phyloP scores from a whole-genome alignment of 805 yeast genomes.

The Cyberlindnera euphorbiae region DNA sequence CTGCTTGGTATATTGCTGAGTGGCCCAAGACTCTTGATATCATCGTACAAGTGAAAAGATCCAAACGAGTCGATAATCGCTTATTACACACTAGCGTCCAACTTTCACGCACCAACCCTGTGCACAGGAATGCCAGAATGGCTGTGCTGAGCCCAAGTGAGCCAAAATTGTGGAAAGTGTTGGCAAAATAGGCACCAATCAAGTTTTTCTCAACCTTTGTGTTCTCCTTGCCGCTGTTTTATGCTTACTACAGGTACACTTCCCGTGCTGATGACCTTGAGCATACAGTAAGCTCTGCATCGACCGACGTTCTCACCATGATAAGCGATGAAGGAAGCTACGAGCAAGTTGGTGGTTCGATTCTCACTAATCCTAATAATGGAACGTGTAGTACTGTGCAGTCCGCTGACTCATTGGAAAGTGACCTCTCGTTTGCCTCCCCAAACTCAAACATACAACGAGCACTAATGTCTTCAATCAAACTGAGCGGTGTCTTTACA shows the following conservation, averaged over 20 bases:
- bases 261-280: background rate
- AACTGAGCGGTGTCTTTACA: background rate
- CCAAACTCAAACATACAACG: no score
- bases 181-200: slow-evolving; percentile 9
- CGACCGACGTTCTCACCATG: no score
- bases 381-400: background rate
- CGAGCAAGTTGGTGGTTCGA: slow-evolving; percentile 2
- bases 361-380: no score
- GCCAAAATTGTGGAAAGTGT: slow-evolving; percentile 6
- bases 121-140: slow-evolving; percentile 9
- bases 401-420: no score
- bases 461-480: background rate
- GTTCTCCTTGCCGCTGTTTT: slow-evolving; percentile 10
- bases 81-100: slow-evolving; percentile 10
- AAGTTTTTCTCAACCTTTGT: slow-evolving; percentile 8
- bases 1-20: slow-evolving; percentile 8
- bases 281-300: no score
- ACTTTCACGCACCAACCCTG: slow-evolving; percentile 10
- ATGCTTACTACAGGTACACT: slow-evolving; percentile 1
- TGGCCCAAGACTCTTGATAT: slow-evolving; percentile 14
- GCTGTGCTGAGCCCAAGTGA: slow-evolving; percentile 16
- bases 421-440: no score
- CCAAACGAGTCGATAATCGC: slow-evolving; percentile 11
- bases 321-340: slow-evolving; percentile 3
- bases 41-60: slow-evolving; percentile 3